These are phyloP conservation scores for Linderina pennispora DNA, from an alignment of 192 early-diverging fungal genomes.

Conservation along the genomic window DNA sequence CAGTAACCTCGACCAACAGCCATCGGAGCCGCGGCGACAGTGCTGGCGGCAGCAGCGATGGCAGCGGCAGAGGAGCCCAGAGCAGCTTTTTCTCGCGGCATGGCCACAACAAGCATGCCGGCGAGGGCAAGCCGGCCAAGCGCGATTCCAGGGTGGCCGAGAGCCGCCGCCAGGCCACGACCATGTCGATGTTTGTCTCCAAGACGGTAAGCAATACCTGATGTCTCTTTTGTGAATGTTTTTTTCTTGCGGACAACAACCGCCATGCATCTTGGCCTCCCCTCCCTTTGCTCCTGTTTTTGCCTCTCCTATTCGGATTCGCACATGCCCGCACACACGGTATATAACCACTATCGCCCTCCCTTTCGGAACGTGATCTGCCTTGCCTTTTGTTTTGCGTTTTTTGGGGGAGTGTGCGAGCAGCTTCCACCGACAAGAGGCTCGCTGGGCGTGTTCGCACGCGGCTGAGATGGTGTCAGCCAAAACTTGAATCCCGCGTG, in stretches of 20 bases:
- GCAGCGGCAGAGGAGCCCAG: not conserved
- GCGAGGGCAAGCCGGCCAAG: not conserved
- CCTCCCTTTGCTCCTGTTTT: not conserved
- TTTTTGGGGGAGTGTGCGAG: too few relatives aligned
- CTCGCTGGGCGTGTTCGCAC: too few relatives aligned
- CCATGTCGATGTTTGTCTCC: conserved; percentile 32
- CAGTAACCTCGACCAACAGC: conserved; percentile 8
- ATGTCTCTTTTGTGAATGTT: not conserved
- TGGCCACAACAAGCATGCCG: conserved; percentile 3
- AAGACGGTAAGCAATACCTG: conserved; percentile 23
- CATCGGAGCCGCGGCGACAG: conserved; percentile 5
- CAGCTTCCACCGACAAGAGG: too few relatives aligned
- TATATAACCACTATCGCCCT: too few relatives aligned
- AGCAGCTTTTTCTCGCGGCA: conserved; percentile 11
- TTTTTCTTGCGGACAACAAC: not conserved
- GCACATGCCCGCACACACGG: too few relatives aligned
- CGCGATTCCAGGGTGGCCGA: conserved; percentile 11
- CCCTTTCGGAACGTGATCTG: too few relatives aligned
- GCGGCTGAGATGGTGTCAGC: too few relatives aligned
- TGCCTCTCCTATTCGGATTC: too few relatives aligned
- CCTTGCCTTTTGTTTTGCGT: too few relatives aligned
- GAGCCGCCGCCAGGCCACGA: conserved; percentile 26
- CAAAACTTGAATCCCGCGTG: not conserved
- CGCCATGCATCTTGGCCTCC: not conserved
- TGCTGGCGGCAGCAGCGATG: conserved; percentile 4